Base-by-base conservation (phyloP, 1,284 basidiomycete species). In the Moniliella sp. region DNA sequence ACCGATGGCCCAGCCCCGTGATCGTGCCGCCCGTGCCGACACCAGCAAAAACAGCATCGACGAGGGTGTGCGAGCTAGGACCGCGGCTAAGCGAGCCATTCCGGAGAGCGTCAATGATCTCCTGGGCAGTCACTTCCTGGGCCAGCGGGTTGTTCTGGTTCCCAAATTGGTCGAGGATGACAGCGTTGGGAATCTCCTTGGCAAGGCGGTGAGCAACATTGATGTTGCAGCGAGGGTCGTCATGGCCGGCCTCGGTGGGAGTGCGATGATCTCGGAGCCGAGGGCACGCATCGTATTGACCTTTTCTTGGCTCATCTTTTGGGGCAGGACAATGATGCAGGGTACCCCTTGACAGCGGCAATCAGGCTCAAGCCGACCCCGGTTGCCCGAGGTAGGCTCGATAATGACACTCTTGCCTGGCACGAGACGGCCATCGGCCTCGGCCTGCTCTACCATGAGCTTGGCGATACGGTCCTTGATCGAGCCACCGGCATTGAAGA, bases 231-330 rank as follows among this genome's bases (percentile, higher is more conserved):
- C 75, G 10, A 80, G 77, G 5, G 75, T 52, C 69, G 82, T 75
- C 69, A 72, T 82, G 11, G 79, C 73, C 2, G 79, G 81, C 42
- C 76, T 76, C 15, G 73, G 84, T 11, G 86, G 86, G 8, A 88
- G 93, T n/a, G n/a, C n/a, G 32, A 94, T 69, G 32, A 97, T 82
- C 61, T 86, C 76, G 3, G 88, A 86, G 7, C 88, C 88, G 2
- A 94, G 68, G 0, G 83, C 82, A 35, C 78, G 74, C 28, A 97
- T 68, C 25, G 81, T 73, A 7, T 81, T 80, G 64, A 88, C 83
- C 64, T 97, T 97, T 65, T 97, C 86, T 37, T 76, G 64, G 3
- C 78, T 83, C 88, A 94, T 97, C 67, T 94, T 97, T 57, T 84
- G 76, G 30, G 86, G 88, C 57, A 48, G 32, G 35, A 82, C 86